Evolutionary conservation across 2,329 filamentous ascomycete species (phyloP).

Genomic region (Sporothrix brasiliensis): DNA sequence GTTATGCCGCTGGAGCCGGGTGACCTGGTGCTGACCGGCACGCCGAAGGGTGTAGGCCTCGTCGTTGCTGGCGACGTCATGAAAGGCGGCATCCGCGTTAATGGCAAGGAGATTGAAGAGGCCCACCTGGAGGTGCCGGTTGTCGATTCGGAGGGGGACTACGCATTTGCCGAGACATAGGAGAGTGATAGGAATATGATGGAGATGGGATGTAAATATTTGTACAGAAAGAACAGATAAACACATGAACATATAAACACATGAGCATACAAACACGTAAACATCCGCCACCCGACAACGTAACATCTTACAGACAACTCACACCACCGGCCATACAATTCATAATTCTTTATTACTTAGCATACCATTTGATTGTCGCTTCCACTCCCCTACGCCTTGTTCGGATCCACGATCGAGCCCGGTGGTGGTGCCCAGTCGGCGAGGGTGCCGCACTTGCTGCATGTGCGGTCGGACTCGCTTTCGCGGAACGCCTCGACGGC

Average conservation of each 20-base stretch:
- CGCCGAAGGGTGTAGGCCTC: slow-evolving; percentile 89
- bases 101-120: slow-evolving; percentile 81
- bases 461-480: slow-evolving; percentile 69
- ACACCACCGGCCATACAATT: neutral
- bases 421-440: slow-evolving; percentile 60
- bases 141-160: slow-evolving; percentile 75
- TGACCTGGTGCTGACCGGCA: slow-evolving; percentile 94
- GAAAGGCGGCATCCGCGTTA: slow-evolving; percentile 76
- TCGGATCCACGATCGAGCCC: slow-evolving; percentile 63
- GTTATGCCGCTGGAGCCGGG: slow-evolving; percentile 93
- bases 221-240: neutral
- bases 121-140: slow-evolving; percentile 82
- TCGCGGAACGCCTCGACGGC: slow-evolving; percentile 81
- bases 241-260: neutral
- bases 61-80: slow-evolving; percentile 86
- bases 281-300: neutral
- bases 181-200: slow-evolving; percentile 13
- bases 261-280: neutral
- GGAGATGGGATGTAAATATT: slow-evolving; percentile 25
- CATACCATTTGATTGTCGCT: neutral
- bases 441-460: slow-evolving; percentile 73
- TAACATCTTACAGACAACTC: neutral
- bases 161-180: slow-evolving; percentile 75
- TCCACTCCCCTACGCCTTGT: slow-evolving; percentile 46
- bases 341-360: neutral